Conservation (phyloP, 164 flowering plant species). For the Tetrastigma voinierianum region DNA sequence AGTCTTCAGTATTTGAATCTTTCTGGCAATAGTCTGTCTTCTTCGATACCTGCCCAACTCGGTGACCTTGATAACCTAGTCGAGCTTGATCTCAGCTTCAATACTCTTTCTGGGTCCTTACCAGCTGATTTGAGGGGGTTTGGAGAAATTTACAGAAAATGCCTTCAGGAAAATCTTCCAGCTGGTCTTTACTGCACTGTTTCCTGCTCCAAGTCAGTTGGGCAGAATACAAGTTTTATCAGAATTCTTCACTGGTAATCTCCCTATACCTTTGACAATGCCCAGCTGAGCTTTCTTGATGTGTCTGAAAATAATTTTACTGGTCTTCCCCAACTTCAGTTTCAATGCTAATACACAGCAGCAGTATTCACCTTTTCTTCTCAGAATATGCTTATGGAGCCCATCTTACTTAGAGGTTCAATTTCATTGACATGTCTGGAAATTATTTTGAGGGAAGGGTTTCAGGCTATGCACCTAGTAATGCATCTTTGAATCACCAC, state of each 20-base stretch:
- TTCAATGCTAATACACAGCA: slow-evolving; percentile 17
- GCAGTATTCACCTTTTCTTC: slow-evolving; percentile 36
- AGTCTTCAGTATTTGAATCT: slow-evolving; percentile 35
- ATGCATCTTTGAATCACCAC: slow-evolving; percentile 73
- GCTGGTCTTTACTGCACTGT: slow-evolving; percentile 30
- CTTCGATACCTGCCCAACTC: slow-evolving; percentile 32
- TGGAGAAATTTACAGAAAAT: slow-evolving; percentile 36
- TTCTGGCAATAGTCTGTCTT: slow-evolving; percentile 33
- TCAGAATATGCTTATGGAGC: slow-evolving; percentile 35
- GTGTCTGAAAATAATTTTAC: slow-evolving; percentile 44
- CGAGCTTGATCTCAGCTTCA: slow-evolving; percentile 50
- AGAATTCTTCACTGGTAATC: slow-evolving; percentile 30
- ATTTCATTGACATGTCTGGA: slow-evolving; percentile 28
- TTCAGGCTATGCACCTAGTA: slow-evolving; percentile 26
- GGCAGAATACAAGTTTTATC: slow-evolving; percentile 35
- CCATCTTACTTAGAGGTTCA: slow-evolving; percentile 24
- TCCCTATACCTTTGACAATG: slow-evolving; percentile 34
- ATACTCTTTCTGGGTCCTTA: slow-evolving; percentile 38
- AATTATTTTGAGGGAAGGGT: slow-evolving; percentile 50
- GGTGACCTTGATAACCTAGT: slow-evolving; percentile 34
- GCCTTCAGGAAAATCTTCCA: slow-evolving; percentile 27
- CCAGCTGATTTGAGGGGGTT: slow-evolving; percentile 36
- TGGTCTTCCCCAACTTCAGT: slow-evolving; percentile 25
- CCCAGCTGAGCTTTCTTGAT: slow-evolving; percentile 36
- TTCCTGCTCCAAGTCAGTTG: slow-evolving; percentile 25